phyloP scores from a whole-genome alignment of 2,329 filamentous ascomycete species.

The Epichloe gansuensis region DNA sequence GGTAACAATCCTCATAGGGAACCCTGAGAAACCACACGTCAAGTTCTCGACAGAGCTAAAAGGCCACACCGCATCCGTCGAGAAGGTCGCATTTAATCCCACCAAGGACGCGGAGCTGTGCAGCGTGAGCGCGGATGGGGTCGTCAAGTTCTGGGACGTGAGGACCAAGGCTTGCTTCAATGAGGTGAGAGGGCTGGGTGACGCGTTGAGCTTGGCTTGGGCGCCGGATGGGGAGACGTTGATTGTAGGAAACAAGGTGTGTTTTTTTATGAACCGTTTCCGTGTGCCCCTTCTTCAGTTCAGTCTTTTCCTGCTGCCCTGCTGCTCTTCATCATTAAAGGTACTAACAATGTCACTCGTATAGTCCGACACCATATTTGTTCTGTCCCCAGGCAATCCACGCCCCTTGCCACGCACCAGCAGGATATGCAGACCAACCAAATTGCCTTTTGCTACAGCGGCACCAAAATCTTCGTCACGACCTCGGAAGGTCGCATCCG shows the following conservation, averaged over 20 bases:
- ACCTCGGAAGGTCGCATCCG: constrained; percentile 60
- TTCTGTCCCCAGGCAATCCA: constrained; percentile 47
- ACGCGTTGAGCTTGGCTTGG: constrained; percentile 63
- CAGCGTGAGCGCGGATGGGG: constrained; percentile 61
- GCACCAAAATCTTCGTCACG: constrained; percentile 57
- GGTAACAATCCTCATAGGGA: constrained; percentile 36
- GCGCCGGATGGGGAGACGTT: constrained; percentile 57
- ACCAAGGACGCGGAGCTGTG: constrained; percentile 66
- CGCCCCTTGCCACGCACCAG: constrained; percentile 44
- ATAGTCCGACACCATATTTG: constrained; percentile 50
- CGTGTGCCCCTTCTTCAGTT: background rate
- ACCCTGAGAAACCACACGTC: constrained; percentile 62
- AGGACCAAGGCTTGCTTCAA: constrained; percentile 58
- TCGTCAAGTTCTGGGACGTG: constrained; percentile 71
- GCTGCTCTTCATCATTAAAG: background rate
- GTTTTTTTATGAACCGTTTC: constrained; percentile 11
- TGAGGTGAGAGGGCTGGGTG: constrained; percentile 53
- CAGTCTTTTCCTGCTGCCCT: background rate
- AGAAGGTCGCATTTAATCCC: constrained; percentile 69
- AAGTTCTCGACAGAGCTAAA: constrained; percentile 66
- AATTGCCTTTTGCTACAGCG: constrained; percentile 62
- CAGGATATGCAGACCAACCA: constrained; percentile 58
- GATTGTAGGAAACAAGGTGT: constrained; percentile 61
- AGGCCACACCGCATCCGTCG: constrained; percentile 52
- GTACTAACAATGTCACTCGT: background rate